Percentiles rank a stretch among this genome's conserved stretches.
Conservation (phyloP, 805 yeast genomes). For the Metschnikowia santaceciliae region DNA sequence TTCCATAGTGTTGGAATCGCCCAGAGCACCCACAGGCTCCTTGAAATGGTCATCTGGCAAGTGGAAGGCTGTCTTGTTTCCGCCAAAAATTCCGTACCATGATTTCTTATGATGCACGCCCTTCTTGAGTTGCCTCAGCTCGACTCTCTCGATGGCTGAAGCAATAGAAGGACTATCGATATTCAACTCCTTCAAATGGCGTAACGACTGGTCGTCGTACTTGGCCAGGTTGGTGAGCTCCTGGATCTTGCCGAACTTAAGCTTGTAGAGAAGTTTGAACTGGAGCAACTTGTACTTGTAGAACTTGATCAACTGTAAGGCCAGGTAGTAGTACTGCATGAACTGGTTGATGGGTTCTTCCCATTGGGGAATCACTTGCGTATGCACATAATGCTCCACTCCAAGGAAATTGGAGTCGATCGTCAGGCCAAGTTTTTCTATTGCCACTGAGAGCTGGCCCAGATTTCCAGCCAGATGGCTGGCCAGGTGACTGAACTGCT, state of each 20-base stretch:
- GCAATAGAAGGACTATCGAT: conserved; percentile 37
- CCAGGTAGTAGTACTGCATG: conserved; percentile 40
- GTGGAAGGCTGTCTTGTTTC: conserved; percentile 22
- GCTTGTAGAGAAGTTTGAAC: conserved; percentile 37
- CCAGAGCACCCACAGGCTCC: neutral
- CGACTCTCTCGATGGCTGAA: conserved; percentile 32
- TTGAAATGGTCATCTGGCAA: conserved; percentile 9
- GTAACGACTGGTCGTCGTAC: conserved; percentile 15
- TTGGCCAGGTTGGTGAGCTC: conserved; percentile 30
- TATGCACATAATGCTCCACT: conserved; percentile 41
- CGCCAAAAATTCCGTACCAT: conserved; percentile 45
- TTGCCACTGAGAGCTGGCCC: conserved; percentile 24
- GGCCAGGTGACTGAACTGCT: too few species aligned
- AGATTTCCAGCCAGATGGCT: too few species aligned
- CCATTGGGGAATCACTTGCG: conserved; percentile 38
- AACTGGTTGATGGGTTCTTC: conserved; percentile 51
- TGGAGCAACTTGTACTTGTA: conserved; percentile 52
- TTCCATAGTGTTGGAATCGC: conserved; percentile 1
- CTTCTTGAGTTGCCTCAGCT: conserved; percentile 20
- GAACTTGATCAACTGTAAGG: conserved; percentile 44
- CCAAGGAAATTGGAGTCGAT: conserved; percentile 49
- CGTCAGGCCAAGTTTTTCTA: conserved; percentile 52
- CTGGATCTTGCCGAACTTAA: conserved; percentile 36
- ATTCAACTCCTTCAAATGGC: conserved; percentile 31
- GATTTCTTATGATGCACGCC: conserved; percentile 26